These are phyloP conservation scores for Myriangium duriaei DNA, from an alignment of 2,329 filamentous ascomycete species.

Conservation along the genomic window DNA sequence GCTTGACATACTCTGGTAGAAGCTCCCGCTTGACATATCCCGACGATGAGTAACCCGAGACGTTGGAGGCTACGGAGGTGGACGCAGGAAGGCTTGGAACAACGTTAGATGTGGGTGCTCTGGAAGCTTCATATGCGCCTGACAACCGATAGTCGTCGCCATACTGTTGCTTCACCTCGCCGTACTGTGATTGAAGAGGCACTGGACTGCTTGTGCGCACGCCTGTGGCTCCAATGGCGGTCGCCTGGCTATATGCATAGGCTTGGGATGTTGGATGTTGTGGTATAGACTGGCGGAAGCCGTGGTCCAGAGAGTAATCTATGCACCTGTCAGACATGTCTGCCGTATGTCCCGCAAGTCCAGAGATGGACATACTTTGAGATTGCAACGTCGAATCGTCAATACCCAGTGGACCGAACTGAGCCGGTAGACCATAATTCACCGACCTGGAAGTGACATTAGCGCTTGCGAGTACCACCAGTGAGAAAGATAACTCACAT, in stretches of 20 bases:
- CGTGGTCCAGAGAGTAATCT: conserved; percentile 7
- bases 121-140: conserved; percentile 1
- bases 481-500: no score
- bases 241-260: conserved; percentile 6
- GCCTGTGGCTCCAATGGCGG: conserved; percentile 1
- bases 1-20: no score
- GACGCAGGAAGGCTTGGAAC: conserved; percentile 5
- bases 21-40: not conserved
- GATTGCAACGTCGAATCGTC: conserved; percentile 7
- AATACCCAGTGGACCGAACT: conserved; percentile 7
- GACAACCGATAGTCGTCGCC: conserved; percentile 8
- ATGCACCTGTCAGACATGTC: not conserved
- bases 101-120: not conserved
- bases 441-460: conserved; percentile 1
- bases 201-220: conserved; percentile 9
- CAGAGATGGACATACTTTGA: conserved; percentile 1
- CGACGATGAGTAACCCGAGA: conserved; percentile 5
- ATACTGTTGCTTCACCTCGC: conserved; percentile 7
- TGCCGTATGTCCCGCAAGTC: not conserved
- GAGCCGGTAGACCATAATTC: conserved; percentile 8
- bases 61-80: conserved; percentile 3
- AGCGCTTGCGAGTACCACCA: not conserved
- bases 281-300: conserved; percentile 6
- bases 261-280: conserved; percentile 6
- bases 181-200: conserved; percentile 6